phyloP scores from a whole-genome alignment of 192 early-diverging fungal genomes.

The Entomortierella parvispora region DNA sequence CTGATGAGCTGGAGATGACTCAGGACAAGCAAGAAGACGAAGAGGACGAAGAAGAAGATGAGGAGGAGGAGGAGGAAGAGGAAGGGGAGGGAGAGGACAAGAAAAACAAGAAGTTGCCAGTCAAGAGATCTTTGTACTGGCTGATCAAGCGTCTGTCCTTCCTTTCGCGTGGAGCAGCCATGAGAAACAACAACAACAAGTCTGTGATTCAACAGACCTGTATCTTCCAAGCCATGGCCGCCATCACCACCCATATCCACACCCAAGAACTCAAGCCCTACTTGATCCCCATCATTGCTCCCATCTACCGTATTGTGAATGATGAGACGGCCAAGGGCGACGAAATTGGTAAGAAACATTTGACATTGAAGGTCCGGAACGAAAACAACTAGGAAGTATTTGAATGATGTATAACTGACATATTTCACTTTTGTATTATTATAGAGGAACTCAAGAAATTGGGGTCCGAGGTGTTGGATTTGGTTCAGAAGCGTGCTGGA shows the following conservation, averaged over 20 bases:
- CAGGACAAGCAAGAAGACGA: conserved; percentile 53
- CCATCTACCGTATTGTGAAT: conserved; percentile 84
- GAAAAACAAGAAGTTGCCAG: conserved; percentile 30
- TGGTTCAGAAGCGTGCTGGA: conserved; percentile 80
- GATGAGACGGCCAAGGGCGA: conserved; percentile 73
- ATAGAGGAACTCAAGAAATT: conserved; percentile 78
- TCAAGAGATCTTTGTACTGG: conserved; percentile 63
- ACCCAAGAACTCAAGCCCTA: conserved; percentile 67
- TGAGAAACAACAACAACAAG: conserved; percentile 50
- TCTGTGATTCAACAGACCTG: conserved; percentile 70
- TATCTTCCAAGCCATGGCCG: conserved; percentile 95
- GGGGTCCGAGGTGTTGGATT: conserved; percentile 81
- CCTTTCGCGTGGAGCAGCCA: conserved; percentile 68
- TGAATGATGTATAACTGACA: too few relatives aligned
- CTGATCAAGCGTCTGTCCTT: conserved; percentile 71
- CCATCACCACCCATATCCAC: conserved; percentile 76
- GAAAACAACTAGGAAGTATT: too few relatives aligned
- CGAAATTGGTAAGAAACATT: conserved; percentile 73
- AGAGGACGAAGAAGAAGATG: conserved; percentile 52
- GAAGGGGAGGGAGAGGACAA: conserved; percentile 36
- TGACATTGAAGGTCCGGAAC: too few relatives aligned
- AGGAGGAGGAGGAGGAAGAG: conserved; percentile 42
- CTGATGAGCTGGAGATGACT: conserved; percentile 31
- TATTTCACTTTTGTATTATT: conserved; percentile 8
- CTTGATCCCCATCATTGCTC: conserved; percentile 75